phyloP scores from a whole-genome alignment of 257 asterid genomes.

The Lycium barbarum region DNA sequence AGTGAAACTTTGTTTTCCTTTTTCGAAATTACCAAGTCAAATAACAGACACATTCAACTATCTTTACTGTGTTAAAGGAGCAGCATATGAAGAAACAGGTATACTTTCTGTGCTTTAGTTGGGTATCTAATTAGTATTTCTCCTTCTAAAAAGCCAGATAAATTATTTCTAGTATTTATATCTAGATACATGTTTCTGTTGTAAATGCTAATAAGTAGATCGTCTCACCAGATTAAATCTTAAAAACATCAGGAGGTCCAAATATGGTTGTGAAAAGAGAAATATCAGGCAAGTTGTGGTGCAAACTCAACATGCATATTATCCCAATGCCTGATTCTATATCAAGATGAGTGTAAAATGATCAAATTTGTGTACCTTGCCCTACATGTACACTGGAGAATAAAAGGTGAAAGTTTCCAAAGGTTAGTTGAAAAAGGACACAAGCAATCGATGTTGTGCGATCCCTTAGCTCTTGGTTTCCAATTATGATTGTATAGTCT shows the following conservation, averaged over 20 bases:
- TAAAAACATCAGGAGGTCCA: not conserved
- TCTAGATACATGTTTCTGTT: not conserved
- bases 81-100: constrained; percentile 12
- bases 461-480: constrained; percentile 1
- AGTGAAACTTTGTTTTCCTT: not conserved
- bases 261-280: not conserved
- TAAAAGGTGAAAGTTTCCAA: not conserved
- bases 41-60: not conserved
- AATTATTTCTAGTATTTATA: not conserved
- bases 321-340: not conserved
- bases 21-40: constrained; percentile 4
- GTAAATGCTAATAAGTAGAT: not conserved
- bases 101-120: constrained; percentile 24
- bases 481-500: not conserved
- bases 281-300: not conserved
- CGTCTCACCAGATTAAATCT: constrained; percentile 3
- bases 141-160: constrained; percentile 20
- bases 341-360: not conserved
- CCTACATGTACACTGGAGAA: constrained; percentile 11
- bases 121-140: constrained; percentile 6
- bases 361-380: not conserved
- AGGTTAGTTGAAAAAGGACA: constrained; percentile 3
- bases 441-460: not conserved
- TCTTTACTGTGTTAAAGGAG: constrained; percentile 16
- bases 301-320: constrained; percentile 5